A percentile compares a stretch with the other conserved stretches of the same genome.
Evolutionary conservation across 495 filamentous ascomycete genomes (phyloP).

Genomic region (Rostrohypoxylon terebratum): DNA sequence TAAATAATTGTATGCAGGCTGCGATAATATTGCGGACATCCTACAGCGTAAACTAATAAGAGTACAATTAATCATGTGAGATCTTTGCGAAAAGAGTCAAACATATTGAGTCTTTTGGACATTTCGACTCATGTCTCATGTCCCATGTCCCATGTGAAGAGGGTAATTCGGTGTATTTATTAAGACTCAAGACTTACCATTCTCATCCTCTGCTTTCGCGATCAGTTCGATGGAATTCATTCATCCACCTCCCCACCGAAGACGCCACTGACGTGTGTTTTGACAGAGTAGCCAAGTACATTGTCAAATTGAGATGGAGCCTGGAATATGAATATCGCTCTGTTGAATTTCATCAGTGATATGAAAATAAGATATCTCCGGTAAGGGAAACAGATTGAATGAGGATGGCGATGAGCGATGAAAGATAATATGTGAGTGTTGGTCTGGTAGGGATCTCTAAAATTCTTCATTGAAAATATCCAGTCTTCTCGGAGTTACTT

Average conservation of each 20-base stretch:
- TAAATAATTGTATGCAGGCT: constrained; percentile 23
- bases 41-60: constrained; percentile 21
- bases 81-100: constrained; percentile 5
- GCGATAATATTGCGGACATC: constrained; percentile 25
- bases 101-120: background rate
- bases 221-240: constrained; percentile 23
- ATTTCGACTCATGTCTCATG: background rate
- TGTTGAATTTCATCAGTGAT: constrained; percentile 18
- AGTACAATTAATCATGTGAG: constrained; percentile 19
- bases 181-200: constrained; percentile 10
- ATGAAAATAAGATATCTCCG: background rate
- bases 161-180: background rate
- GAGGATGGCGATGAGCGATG: background rate
- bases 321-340: background rate
- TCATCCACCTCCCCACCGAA: constrained; percentile 26
- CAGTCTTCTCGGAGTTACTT: background rate
- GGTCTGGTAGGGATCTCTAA: too few species aligned
- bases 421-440: background rate
- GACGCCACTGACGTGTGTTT: constrained; percentile 11
- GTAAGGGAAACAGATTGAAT: background rate
- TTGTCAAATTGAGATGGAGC: background rate
- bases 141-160: too few species aligned
- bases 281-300: constrained; percentile 2
- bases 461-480: too few species aligned
- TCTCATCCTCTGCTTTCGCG: constrained; percentile 20